Evolutionary conservation across 2,329 filamentous ascomycete species (phyloP).

Genomic region (Aaosphaeria arxii): DNA sequence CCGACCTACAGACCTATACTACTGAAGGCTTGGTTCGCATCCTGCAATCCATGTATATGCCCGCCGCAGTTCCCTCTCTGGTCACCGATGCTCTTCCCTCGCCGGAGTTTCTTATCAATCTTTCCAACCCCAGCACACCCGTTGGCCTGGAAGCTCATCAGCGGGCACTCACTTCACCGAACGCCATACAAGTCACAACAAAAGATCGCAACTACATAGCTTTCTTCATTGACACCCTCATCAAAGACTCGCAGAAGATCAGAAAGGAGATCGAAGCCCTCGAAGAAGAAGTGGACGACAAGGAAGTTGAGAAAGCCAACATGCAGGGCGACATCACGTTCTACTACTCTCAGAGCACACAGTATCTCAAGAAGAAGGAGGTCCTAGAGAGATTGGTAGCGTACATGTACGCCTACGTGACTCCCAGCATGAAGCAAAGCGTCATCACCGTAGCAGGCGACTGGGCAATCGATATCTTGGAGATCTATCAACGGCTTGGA

Average conservation of each 20-base stretch:
- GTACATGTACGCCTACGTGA: no score
- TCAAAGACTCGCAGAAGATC: not conserved
- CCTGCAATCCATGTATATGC: slow-evolving; percentile 2
- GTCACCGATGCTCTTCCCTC: not conserved
- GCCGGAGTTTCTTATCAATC: not conserved
- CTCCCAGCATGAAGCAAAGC: no score
- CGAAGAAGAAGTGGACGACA: slow-evolving; percentile 3
- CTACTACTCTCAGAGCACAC: no score
- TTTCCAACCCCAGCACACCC: not conserved
- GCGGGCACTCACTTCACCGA: not conserved
- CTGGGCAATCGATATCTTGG: no score
- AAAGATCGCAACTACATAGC: slow-evolving; percentile 5
- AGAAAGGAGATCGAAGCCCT: not conserved
- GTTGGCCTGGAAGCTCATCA: not conserved
- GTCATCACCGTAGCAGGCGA: no score
- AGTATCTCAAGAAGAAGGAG: no score
- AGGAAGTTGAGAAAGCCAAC: slow-evolving; percentile 1
- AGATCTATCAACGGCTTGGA: no score
- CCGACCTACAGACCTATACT: slow-evolving; percentile 4
- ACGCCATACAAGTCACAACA: not conserved
- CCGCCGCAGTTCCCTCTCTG: not conserved
- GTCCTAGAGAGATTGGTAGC: no score
- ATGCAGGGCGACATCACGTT: slow-evolving; percentile 1
- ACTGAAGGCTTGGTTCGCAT: not conserved
- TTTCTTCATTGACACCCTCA: slow-evolving; percentile 5